Base-by-base conservation (phyloP, 768 basidiomycete species). In the Boletus subcaerulescens region DNA sequence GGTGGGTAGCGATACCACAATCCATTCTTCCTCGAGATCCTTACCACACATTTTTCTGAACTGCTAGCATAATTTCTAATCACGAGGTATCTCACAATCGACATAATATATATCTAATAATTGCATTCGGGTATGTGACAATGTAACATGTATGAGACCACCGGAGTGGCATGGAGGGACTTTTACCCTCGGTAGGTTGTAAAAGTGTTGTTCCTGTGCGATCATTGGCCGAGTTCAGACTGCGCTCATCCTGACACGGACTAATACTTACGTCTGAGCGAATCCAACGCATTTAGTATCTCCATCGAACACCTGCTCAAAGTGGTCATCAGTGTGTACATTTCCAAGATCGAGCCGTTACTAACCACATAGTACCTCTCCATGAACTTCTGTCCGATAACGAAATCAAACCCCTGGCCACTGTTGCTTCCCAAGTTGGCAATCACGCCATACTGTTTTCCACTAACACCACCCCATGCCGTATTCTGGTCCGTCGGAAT, bases 211-310 rank as follows among this genome's bases (percentile, higher is more conserved):
- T n/a, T n/a, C n/a, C n/a, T n/a, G n/a, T n/a, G n/a, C n/a, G 52
- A 11, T 59, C 59, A 45, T 67, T 68, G 36, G 15, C n/a, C 20
- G 15, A 6, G 24, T 11, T 58, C 41, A 56, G 47, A 53, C 35
- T 10, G 13, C 14, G 15, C 5, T 0, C 8, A 5, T 33, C 26
- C 29, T 11, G 33, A 31, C 18, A 42, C 2, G 5, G 2, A 51
- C 9, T 3, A 33, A 17, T 15, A 61, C 61, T 59, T 15, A 66
- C 65, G 62, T 67, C 52, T 57, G 43, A 17, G 49, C 68, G 38
- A 61, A 64, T 22, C 65, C 65, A 47, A 65, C 44, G 5, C 54
- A 58, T 8, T 54, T 51, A 1, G 46, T 47, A 15, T 66, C 62
- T 20, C 45, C 6, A 39, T 67, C 64, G 22, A 67, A 67, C 4